These are phyloP conservation scores for Alloascoidea africana DNA, from an alignment of 805 yeast genomes.

Conservation along the genomic window DNA sequence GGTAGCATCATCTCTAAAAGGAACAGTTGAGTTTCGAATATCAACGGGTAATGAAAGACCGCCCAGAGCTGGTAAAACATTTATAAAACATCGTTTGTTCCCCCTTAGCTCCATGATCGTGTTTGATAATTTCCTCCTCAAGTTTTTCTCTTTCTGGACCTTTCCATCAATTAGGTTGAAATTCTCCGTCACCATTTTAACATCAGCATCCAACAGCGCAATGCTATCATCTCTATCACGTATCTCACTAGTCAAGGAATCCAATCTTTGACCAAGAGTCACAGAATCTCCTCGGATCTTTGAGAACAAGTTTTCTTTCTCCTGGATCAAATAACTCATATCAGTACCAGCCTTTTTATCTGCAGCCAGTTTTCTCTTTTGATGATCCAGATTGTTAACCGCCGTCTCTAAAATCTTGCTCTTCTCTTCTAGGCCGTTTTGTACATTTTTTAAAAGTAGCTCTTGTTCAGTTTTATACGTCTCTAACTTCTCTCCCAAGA, in stretches of 20 bases:
- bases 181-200: background rate
- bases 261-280: background rate
- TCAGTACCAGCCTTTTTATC: background rate
- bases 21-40: background rate
- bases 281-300: background rate
- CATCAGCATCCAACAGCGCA: background rate
- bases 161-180: background rate
- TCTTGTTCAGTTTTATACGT: background rate
- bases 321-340: background rate
- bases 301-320: background rate
- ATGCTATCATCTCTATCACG: background rate
- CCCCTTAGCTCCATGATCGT: background rate
- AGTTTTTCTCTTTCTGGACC: background rate
- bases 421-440: background rate
- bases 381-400: background rate
- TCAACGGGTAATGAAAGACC: background rate
- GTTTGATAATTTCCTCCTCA: conserved; percentile 1
- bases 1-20: background rate
- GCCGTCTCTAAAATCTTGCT: background rate
- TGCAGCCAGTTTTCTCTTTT: background rate
- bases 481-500: background rate
- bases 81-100: background rate
- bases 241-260: background rate
- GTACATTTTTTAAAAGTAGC: background rate
- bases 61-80: background rate